Conservation (phyloP, 2,329 filamentous ascomycete genomes). For the Calonectria naviculata region DNA sequence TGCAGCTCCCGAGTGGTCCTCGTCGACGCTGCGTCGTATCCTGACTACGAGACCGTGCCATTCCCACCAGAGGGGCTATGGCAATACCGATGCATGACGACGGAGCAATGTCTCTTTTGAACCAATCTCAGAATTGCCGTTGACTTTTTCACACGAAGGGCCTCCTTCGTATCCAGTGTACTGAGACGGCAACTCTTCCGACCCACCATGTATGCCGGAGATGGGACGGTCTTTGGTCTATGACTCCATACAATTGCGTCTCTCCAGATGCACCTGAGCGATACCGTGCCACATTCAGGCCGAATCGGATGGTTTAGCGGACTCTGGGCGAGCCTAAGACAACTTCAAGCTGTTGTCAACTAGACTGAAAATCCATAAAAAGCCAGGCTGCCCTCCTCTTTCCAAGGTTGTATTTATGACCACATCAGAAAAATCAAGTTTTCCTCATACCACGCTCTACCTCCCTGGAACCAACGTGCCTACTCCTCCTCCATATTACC, state of each 20-base stretch:
- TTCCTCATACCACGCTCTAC: not conserved
- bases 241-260: constrained; percentile 10
- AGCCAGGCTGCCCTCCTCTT: not conserved
- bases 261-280: not conserved
- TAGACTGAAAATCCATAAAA: constrained; percentile 8
- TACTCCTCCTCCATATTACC: not conserved
- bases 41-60: constrained; percentile 26
- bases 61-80: not conserved
- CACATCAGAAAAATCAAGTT: constrained; percentile 6
- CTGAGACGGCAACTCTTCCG: constrained; percentile 17
- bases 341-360: not conserved
- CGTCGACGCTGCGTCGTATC: constrained; percentile 21
- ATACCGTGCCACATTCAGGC: constrained; percentile 5
- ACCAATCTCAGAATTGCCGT: constrained; percentile 31
- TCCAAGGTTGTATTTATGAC: not conserved
- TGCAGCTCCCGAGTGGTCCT: constrained; percentile 12
- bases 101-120: constrained; percentile 24
- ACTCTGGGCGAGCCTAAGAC: not conserved
- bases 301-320: not conserved
- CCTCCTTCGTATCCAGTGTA: constrained; percentile 14
- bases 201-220: constrained; percentile 22
- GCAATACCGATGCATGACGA: constrained; percentile 26
- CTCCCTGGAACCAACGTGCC: not conserved
- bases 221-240: not conserved
- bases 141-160: constrained; percentile 27